Evolutionary conservation across 352 stramenopile genomes (phyloP).

Genomic region (Globisporangium paddicum): DNA sequence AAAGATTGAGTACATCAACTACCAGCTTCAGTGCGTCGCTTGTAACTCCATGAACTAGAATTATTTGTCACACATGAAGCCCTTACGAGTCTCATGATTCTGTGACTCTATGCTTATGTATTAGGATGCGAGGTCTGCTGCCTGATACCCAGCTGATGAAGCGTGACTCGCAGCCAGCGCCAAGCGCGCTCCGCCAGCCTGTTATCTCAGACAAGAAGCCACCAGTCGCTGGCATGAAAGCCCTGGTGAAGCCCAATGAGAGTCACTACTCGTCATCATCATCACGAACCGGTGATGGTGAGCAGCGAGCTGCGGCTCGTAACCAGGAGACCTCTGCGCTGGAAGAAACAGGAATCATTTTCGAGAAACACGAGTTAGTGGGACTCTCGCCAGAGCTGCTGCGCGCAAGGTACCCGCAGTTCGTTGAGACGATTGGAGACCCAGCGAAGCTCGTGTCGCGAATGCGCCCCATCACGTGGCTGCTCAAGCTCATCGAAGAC

Average conservation of each 20-base stretch:
- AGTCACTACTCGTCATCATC: neutral
- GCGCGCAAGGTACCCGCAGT: constrained; percentile 41
- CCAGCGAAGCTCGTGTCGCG: constrained; percentile 18
- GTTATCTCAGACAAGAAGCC: neutral
- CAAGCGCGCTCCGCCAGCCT: neutral
- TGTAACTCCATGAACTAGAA: too few relatives aligned
- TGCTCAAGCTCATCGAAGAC: constrained; percentile 57
- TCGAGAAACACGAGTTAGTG: neutral
- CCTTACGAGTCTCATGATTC: too few relatives aligned
- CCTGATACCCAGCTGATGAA: neutral
- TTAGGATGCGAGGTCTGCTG: constrained; percentile 6
- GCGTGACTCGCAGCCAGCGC: neutral
- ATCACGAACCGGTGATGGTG: neutral
- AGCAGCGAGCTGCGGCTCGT: neutral
- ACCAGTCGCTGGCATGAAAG: neutral
- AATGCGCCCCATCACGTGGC: constrained; percentile 50
- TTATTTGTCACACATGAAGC: too few relatives aligned
- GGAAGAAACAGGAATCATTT: neutral
- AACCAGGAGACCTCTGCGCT: constrained; percentile 8
- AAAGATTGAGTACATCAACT: constrained; percentile 88
- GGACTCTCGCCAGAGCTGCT: constrained; percentile 28
- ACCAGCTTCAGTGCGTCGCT: constrained; percentile 44
- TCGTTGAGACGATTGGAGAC: constrained; percentile 33
- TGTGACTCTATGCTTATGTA: neutral
- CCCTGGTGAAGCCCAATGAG: neutral